These are phyloP conservation scores for Salix caprea DNA, from an alignment of 345 rosid genomes.

Conservation along the genomic window DNA sequence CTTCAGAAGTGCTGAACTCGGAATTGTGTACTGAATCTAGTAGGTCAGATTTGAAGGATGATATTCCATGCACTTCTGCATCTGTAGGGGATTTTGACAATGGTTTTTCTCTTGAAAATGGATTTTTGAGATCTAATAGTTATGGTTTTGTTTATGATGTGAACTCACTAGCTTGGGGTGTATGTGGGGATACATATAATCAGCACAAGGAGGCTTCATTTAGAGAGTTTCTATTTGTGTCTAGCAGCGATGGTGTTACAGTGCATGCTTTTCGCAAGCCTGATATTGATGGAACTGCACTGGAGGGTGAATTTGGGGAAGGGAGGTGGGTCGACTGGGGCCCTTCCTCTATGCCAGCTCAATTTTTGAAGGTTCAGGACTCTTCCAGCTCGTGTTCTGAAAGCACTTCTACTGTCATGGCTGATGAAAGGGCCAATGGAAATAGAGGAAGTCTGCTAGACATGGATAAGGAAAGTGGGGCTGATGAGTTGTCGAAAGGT, in stretches of 20 bases:
- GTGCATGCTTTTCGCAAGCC: slow-evolving; percentile 76
- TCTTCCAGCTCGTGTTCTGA: slow-evolving; percentile 26
- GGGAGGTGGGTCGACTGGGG: slow-evolving; percentile 98
- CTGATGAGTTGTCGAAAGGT: slow-evolving; percentile 28
- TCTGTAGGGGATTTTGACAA: slow-evolving; percentile 43
- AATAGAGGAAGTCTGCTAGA: slow-evolving; percentile 15
- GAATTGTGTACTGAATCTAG: slow-evolving; percentile 12
- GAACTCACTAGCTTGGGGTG: slow-evolving; percentile 87
- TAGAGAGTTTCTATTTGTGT: slow-evolving; percentile 77
- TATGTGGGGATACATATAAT: slow-evolving; percentile 65
- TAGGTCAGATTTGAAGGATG: slow-evolving; percentile 47
- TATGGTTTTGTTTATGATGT: slow-evolving; percentile 64
- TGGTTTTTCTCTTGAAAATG: slow-evolving; percentile 34
- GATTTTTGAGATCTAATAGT: slow-evolving; percentile 31
- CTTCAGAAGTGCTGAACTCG: slow-evolving; percentile 21
- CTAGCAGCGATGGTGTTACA: slow-evolving; percentile 54
- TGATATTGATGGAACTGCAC: slow-evolving; percentile 28
- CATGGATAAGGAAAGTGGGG: slow-evolving; percentile 18
- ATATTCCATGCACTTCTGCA: slow-evolving; percentile 43
- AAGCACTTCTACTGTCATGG: slow-evolving; percentile 23
- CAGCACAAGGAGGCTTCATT: slow-evolving; percentile 56
- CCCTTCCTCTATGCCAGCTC: slow-evolving; percentile 37
- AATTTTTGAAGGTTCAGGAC: slow-evolving; percentile 16
- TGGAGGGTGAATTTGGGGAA: slow-evolving; percentile 42
- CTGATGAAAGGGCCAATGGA: slow-evolving; percentile 20